Evolutionary conservation across 139 green algal species (phyloP).

Genomic region (Marvania coccoides): DNA sequence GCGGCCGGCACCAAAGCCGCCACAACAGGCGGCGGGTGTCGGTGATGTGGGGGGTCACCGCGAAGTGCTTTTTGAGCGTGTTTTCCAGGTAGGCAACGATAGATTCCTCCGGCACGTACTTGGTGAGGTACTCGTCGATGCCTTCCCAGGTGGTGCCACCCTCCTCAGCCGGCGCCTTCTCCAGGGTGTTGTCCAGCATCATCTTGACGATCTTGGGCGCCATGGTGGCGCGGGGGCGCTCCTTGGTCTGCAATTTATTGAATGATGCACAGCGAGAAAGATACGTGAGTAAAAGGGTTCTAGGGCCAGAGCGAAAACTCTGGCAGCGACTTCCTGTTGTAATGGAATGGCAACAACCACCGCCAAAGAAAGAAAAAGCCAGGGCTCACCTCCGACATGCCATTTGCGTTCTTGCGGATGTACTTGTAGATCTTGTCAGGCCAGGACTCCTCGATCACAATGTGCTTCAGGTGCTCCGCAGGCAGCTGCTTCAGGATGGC

Average conservation of each 20-base stretch:
- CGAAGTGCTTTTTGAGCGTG: background rate
- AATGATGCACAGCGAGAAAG: no score
- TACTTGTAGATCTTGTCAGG: background rate
- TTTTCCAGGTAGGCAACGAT: background rate
- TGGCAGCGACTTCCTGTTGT: no score
- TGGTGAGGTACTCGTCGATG: background rate
- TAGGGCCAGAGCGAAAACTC: no score
- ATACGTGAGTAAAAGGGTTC: no score
- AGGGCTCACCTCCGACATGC: no score
- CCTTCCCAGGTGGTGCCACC: conserved; percentile 2
- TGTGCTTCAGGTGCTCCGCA: background rate
- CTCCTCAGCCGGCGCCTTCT: background rate
- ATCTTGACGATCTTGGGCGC: background rate
- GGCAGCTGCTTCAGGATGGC: background rate
- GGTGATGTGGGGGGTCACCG: background rate
- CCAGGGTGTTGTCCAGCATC: background rate
- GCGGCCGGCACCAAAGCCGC: background rate
- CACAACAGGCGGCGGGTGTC: background rate
- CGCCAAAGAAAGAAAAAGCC: no score
- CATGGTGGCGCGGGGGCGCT: background rate
- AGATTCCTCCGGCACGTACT: background rate
- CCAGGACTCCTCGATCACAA: background rate
- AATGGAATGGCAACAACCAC: no score
- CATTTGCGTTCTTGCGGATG: background rate
- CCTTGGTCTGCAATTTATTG: no score